A percentile compares a stretch with the other conserved stretches of the same genome.
phyloP scores from a whole-genome alignment of 495 filamentous ascomycete species.

The Hypoxylon crocopeplum region DNA sequence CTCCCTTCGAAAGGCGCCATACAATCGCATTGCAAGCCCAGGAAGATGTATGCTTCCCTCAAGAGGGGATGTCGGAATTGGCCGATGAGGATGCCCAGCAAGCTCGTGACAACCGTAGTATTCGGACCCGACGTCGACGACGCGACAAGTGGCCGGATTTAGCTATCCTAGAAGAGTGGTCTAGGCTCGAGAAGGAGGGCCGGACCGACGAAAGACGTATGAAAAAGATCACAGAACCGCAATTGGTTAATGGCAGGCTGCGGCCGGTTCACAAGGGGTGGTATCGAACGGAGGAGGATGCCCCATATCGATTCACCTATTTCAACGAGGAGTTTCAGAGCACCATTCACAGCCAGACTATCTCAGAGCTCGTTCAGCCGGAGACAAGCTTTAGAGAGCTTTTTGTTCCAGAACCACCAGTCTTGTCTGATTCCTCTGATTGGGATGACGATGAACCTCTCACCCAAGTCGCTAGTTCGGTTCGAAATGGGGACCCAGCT shows the following conservation, averaged over 20 bases:
- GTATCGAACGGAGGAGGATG: conserved; percentile 88
- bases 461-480: conserved; percentile 9
- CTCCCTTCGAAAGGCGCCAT: conserved; percentile 52
- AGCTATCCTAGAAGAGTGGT: conserved; percentile 86
- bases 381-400: conserved; percentile 83
- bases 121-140: conserved; percentile 59
- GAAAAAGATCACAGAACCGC: conserved; percentile 92
- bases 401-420: conserved; percentile 67
- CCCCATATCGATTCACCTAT: conserved; percentile 94
- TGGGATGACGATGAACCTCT: conserved; percentile 61
- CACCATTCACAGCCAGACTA: conserved; percentile 93
- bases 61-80: conserved; percentile 76
- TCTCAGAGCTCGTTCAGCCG: conserved; percentile 87
- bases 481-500: conserved; percentile 22
- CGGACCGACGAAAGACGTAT: conserved; percentile 83
- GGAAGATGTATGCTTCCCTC: conserved; percentile 94
- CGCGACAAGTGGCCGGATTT: conserved; percentile 65
- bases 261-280: conserved; percentile 80
- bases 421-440: conserved; percentile 65
- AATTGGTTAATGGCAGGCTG: conserved; percentile 86
- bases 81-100: conserved; percentile 73
- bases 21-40: conserved; percentile 64
- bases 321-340: conserved; percentile 96
- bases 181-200: conserved; percentile 86
- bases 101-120: conserved; percentile 32